Evolutionary conservation across 1,139 yeast species (phyloP).

Genomic region (Suhomyces anneliseae): DNA sequence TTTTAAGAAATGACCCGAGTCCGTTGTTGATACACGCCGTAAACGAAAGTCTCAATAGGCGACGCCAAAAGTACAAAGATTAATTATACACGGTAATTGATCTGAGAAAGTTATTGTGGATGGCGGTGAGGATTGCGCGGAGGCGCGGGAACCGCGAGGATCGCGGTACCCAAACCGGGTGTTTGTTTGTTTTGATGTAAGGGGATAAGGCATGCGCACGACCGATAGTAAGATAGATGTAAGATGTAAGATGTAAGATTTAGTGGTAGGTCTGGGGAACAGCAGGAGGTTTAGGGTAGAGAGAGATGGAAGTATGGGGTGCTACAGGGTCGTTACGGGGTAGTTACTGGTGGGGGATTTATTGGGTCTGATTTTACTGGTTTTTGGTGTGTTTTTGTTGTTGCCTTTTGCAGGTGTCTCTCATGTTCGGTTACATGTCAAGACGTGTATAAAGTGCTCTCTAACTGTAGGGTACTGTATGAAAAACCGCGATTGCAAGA

Average conservation of each 20-base stretch:
- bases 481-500: too few species aligned
- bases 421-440: too few species aligned
- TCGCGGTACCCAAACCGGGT: slow-evolving; percentile 7
- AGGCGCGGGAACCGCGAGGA: slow-evolving; percentile 4
- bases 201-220: slow-evolving; percentile 1
- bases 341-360: too few species aligned
- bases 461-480: too few species aligned
- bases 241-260: neutral
- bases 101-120: neutral
- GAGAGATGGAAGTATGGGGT: neutral
- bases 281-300: neutral
- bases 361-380: too few species aligned
- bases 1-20: too few species aligned
- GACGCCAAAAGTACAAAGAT: neutral
- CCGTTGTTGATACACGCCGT: slow-evolving; percentile 2
- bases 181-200: slow-evolving; percentile 9
- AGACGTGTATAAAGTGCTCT: too few species aligned
- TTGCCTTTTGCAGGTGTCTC: too few species aligned
- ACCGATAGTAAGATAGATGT: neutral
- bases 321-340: too few species aligned
- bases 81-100: neutral
- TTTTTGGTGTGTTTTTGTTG: too few species aligned
- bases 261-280: neutral
- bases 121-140: slow-evolving; percentile 5
- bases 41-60: neutral